Conservation (phyloP, 139 green algal genomes). For the Zygnema circumcarinatum region DNA sequence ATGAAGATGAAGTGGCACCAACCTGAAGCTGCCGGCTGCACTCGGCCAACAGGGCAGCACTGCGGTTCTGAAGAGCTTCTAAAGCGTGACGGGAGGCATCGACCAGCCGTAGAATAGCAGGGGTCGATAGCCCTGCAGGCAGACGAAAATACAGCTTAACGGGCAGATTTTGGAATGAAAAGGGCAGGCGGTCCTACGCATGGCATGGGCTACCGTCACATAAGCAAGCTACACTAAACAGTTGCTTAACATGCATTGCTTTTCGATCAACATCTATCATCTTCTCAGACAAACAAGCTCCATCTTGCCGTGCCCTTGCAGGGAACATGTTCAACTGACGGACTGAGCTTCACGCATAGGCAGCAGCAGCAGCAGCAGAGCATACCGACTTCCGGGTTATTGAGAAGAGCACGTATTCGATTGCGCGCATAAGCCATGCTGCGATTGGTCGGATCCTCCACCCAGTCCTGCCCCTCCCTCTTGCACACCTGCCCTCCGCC, state of each 20-base stretch:
- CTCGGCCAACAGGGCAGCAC: background rate
- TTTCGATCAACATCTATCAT: too few species aligned
- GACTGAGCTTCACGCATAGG: too few species aligned
- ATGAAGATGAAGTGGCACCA: background rate
- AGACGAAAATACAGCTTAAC: background rate
- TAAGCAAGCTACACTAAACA: background rate
- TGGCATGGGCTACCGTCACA: background rate
- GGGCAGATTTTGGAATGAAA: background rate
- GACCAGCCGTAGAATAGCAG: background rate
- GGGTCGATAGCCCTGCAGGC: background rate
- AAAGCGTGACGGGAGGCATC: background rate
- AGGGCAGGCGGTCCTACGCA: background rate
- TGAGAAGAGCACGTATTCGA: slow-evolving; percentile 28
- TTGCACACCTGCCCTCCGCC: slow-evolving; percentile 12
- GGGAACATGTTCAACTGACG: too few species aligned
- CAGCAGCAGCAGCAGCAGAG: too few species aligned
- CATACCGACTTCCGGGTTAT: background rate
- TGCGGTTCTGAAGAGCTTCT: background rate
- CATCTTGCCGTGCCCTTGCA: background rate
- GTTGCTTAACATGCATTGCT: too few species aligned
- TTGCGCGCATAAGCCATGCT: slow-evolving; percentile 25
- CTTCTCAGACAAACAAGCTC: background rate
- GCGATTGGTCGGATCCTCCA: slow-evolving; percentile 43
- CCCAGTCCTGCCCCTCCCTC: background rate
- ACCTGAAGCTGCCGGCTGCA: background rate